Evolutionary conservation across 2,329 filamentous ascomycete species (phyloP).

Genomic region (Pseudomassariella vexata): DNA sequence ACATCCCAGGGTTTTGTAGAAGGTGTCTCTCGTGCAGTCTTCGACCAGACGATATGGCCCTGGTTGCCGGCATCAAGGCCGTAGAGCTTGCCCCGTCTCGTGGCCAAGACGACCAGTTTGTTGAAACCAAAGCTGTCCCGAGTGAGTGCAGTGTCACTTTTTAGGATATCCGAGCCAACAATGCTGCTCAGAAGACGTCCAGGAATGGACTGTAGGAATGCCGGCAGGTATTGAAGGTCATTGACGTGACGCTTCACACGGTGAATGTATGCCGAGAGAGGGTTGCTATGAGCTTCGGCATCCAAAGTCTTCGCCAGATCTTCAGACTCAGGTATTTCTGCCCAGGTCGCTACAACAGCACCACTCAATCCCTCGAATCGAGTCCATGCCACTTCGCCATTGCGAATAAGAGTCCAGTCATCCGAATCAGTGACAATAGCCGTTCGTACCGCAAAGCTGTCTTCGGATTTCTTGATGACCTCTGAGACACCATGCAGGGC

Average conservation of each 20-base stretch:
- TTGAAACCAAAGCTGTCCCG: slow-evolving; percentile 82
- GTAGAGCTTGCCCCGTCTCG: slow-evolving; percentile 71
- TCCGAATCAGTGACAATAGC: slow-evolving; percentile 62
- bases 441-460: slow-evolving; percentile 70
- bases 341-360: slow-evolving; percentile 74
- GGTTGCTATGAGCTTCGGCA: slow-evolving; percentile 77
- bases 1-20: slow-evolving; percentile 57
- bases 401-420: slow-evolving; percentile 79
- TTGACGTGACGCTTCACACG: slow-evolving; percentile 74
- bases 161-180: slow-evolving; percentile 46
- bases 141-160: slow-evolving; percentile 40
- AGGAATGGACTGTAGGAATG: slow-evolving; percentile 65
- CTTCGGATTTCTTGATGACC: slow-evolving; percentile 64
- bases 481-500: slow-evolving; percentile 72
- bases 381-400: slow-evolving; percentile 75
- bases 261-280: slow-evolving; percentile 78
- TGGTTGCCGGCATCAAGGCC: slow-evolving; percentile 72
- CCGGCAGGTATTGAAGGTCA: slow-evolving; percentile 72
- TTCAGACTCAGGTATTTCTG: slow-evolving; percentile 68
- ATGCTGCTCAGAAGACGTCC: slow-evolving; percentile 61
- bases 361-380: slow-evolving; percentile 78
- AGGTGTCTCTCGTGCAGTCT: slow-evolving; percentile 54
- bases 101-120: slow-evolving; percentile 77
- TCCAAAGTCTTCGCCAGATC: slow-evolving; percentile 75
- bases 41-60: slow-evolving; percentile 71